phyloP scores from a whole-genome alignment of 2,329 filamentous ascomycete genomes.

The Fusarium buxicola region DNA sequence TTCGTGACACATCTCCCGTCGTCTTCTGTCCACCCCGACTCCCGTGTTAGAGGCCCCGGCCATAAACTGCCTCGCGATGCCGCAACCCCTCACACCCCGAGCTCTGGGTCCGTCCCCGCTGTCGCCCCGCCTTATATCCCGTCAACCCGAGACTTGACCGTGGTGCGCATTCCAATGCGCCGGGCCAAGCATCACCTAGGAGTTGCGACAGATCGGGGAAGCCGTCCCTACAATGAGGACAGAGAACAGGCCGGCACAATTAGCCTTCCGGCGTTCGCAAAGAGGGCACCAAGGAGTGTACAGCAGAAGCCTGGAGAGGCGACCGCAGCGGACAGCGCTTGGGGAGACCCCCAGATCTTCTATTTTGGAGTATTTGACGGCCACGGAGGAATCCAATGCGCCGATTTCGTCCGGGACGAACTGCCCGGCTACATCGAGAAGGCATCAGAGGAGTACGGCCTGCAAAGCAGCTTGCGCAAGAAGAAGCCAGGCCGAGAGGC shows the following conservation, averaged over 20 bases:
- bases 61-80: conserved; percentile 90
- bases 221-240: conserved; percentile 91
- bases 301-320: conserved; percentile 66
- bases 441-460: conserved; percentile 78
- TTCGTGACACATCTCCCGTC: conserved; percentile 97
- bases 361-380: conserved; percentile 98
- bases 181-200: conserved; percentile 98
- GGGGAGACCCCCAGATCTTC: conserved; percentile 94
- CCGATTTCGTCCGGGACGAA: conserved; percentile 84
- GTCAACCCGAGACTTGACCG: conserved; percentile 79
- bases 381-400: conserved; percentile 91
- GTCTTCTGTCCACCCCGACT: conserved; percentile 91
- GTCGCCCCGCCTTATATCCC: conserved; percentile 70
- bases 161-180: conserved; percentile 92
- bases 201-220: conserved; percentile 80
- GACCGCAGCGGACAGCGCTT: conserved; percentile 78
- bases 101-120: conserved; percentile 65
- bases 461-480: conserved; percentile 78
- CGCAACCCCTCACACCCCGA: conserved; percentile 79
- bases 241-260: conserved; percentile 94
- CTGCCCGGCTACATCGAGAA: conserved; percentile 91
- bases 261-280: conserved; percentile 92
- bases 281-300: conserved; percentile 76
- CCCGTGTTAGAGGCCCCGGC: conserved; percentile 72
- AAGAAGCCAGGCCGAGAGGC: conserved; percentile 49